These are phyloP conservation scores for Sordaria brevicollis DNA, from an alignment of 495 filamentous ascomycete species.

Conservation along the genomic window DNA sequence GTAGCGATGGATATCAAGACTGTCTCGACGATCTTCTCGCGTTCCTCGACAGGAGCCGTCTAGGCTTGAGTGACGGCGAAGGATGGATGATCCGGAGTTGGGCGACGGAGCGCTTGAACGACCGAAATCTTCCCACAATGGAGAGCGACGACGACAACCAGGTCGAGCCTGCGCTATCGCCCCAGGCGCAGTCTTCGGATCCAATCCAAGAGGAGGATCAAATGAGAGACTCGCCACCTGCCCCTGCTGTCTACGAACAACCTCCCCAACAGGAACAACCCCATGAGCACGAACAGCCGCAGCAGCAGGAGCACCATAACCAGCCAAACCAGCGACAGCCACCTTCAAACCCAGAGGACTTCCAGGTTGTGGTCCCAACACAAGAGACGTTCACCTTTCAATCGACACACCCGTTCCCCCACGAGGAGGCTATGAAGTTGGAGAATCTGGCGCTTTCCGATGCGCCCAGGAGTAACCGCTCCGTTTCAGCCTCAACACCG, in stretches of 20 bases:
- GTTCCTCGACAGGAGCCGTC: constrained; percentile 72
- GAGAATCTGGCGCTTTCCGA: constrained; percentile 42
- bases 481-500: constrained; percentile 38
- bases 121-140: constrained; percentile 37
- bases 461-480: constrained; percentile 15
- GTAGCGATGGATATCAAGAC: constrained; percentile 79
- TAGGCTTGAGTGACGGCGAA: constrained; percentile 69
- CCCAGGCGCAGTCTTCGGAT: constrained; percentile 46
- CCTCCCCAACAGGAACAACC: constrained; percentile 9
- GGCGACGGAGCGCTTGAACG: constrained; percentile 69
- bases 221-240: constrained; percentile 36
- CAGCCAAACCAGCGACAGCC: constrained; percentile 14
- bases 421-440: constrained; percentile 55
- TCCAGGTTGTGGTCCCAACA: constrained; percentile 26
- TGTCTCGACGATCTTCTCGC: constrained; percentile 79
- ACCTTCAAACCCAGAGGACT: constrained; percentile 20
- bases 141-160: constrained; percentile 74
- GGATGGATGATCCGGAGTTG: constrained; percentile 74
- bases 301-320: constrained; percentile 4
- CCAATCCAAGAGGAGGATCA: constrained; percentile 28
- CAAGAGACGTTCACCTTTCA: constrained; percentile 62
- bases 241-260: background rate
- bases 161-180: constrained; percentile 47
- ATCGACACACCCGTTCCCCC: constrained; percentile 55
- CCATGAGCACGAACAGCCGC: constrained; percentile 7